phyloP scores from a whole-genome alignment of 2,329 filamentous ascomycete species.

The Didymella sp. region DNA sequence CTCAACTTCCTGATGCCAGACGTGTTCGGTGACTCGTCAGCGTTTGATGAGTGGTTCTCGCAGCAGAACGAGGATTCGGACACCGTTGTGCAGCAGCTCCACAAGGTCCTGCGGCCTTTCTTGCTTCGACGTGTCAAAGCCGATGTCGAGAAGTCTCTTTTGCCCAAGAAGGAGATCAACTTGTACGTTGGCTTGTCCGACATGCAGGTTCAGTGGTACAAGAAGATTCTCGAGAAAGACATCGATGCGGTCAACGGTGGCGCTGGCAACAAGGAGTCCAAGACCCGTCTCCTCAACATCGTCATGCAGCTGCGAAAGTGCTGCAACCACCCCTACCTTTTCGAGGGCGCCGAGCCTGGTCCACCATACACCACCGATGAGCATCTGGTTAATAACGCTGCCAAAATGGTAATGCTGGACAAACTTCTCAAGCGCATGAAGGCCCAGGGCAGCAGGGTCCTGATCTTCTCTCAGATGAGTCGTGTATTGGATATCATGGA shows the following conservation, averaged over 20 bases:
- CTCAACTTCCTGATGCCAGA: conserved; percentile 98
- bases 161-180: conserved; percentile 98
- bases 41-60: conserved; percentile 98
- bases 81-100: conserved; percentile 92
- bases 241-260: conserved; percentile 98
- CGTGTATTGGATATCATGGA: conserved; percentile 95
- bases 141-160: conserved; percentile 95
- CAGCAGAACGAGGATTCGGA: conserved; percentile 90
- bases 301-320: conserved; percentile 99
- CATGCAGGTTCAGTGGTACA: conserved; percentile 99
- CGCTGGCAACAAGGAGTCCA: conserved; percentile 94
- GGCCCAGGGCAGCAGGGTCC: conserved; percentile 87
- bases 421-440: conserved; percentile 85
- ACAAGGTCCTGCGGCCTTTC: conserved; percentile 91
- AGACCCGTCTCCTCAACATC: conserved; percentile 95
- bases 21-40: conserved; percentile 94
- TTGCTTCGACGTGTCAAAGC: conserved; percentile 94
- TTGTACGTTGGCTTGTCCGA: conserved; percentile 98
- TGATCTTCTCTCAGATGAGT: conserved; percentile 99
- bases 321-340: conserved; percentile 97
- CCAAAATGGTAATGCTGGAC: conserved; percentile 97
- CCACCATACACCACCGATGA: conserved; percentile 98
- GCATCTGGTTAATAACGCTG: conserved; percentile 89
- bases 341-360: conserved; percentile 95
- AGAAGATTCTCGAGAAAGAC: conserved; percentile 98